Evolutionary conservation across 108 stramenopile species (phyloP).

Genomic region (Cylindrotheca fusiformis): DNA sequence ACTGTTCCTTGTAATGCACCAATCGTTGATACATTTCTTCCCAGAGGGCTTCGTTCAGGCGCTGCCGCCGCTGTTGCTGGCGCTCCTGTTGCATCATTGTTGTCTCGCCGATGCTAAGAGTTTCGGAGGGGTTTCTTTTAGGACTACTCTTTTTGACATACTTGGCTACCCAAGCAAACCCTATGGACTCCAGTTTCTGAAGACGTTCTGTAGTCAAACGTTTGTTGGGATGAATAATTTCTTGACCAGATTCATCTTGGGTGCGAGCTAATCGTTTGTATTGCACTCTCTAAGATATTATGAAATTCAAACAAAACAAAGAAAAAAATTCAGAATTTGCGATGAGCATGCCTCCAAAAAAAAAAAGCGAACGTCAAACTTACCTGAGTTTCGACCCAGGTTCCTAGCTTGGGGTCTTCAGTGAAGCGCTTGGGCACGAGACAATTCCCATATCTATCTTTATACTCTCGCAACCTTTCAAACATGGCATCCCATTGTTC

Average conservation of each 20-base stretch:
- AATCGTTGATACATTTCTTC: slow-evolving; percentile 51
- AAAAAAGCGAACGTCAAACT: neutral
- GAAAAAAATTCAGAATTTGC: neutral
- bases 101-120: neutral
- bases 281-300: slow-evolving; percentile 22
- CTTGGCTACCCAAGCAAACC: slow-evolving; percentile 58
- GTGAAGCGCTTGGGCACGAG: slow-evolving; percentile 41
- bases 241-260: slow-evolving; percentile 12
- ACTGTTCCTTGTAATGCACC: slow-evolving; percentile 46
- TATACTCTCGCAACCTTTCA: slow-evolving; percentile 27
- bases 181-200: slow-evolving; percentile 42
- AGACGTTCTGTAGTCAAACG: slow-evolving; percentile 53
- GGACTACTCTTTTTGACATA: slow-evolving; percentile 20
- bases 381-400: slow-evolving; percentile 36
- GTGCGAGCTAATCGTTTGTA: slow-evolving; percentile 37
- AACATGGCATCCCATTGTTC: slow-evolving; percentile 43
- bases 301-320: neutral
- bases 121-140: neutral
- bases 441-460: slow-evolving; percentile 34
- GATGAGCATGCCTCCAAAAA: neutral
- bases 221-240: slow-evolving; percentile 36
- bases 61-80: slow-evolving; percentile 1
- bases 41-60: slow-evolving; percentile 26
- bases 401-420: slow-evolving; percentile 35
- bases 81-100: neutral